Percentiles rank a stretch among this genome's conserved stretches.
These are phyloP conservation scores for Trichophyton verrucosum DNA, from an alignment of 2,329 filamentous ascomycete genomes.

Conservation along the genomic window DNA sequence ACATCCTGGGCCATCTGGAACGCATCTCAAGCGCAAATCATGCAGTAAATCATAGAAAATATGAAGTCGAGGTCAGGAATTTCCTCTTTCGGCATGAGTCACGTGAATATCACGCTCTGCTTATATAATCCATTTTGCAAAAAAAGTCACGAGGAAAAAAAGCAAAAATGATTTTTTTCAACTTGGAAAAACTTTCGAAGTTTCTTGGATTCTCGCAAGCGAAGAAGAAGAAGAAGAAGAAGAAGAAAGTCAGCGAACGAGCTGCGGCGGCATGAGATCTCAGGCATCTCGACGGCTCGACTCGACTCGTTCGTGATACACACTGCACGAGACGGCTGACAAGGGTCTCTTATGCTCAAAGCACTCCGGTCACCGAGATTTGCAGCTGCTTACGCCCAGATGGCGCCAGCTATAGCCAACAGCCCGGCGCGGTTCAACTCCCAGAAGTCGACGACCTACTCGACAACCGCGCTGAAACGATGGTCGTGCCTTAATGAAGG, in stretches of 20 bases:
- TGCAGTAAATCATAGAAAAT: not conserved
- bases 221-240: not conserved
- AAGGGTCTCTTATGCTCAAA: not conserved
- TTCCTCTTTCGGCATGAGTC: not conserved
- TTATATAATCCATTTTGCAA: not conserved
- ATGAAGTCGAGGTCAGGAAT: not conserved
- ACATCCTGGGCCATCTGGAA: conserved; percentile 29
- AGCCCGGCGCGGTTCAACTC: conserved; percentile 20
- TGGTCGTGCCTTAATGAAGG: conserved; percentile 61
- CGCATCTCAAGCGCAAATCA: not conserved
- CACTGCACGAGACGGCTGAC: not conserved
- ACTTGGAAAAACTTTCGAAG: not conserved
- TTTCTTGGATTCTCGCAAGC: not conserved
- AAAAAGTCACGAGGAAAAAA: not conserved
- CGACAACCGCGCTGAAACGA: conserved; percentile 62
- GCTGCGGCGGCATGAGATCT: not conserved
- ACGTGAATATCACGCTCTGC: not conserved
- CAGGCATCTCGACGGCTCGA: too few relatives aligned
- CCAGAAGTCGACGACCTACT: conserved; percentile 31
- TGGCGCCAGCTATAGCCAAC: conserved; percentile 7
- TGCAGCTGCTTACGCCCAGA: not conserved
- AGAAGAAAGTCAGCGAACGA: not conserved
- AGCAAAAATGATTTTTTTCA: not conserved
- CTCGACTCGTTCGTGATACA: not conserved
- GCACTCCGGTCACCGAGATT: not conserved